Conservation (phyloP, 805 yeast species). For the Yamadazyma endophytica region DNA sequence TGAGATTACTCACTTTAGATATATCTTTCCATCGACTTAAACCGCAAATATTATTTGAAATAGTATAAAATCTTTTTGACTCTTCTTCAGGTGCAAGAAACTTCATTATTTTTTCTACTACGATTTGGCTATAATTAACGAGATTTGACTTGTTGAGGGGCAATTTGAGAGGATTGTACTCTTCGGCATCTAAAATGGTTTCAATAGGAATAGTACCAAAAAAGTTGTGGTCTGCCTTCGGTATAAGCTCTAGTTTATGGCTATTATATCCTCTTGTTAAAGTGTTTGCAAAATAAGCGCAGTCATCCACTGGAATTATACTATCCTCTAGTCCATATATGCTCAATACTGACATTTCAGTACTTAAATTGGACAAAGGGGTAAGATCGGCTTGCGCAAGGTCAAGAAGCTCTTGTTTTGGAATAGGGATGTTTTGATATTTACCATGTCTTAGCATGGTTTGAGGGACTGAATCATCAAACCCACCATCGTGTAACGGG, state of each 20-base stretch:
- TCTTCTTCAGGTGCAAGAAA: conserved; percentile 49
- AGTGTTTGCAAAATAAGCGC: conserved; percentile 52
- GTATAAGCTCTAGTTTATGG: conserved; percentile 52
- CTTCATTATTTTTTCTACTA: conserved; percentile 44
- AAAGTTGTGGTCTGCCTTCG: conserved; percentile 78
- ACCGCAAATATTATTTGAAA: conserved; percentile 31
- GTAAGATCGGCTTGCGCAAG: conserved; percentile 46
- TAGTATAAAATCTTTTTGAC: conserved; percentile 46
- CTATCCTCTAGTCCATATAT: conserved; percentile 69
- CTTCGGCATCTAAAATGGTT: conserved; percentile 27
- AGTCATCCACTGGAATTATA: conserved; percentile 62
- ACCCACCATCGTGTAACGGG: conserved; percentile 14
- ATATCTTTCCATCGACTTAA: conserved; percentile 56
- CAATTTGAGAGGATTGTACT: conserved; percentile 29
- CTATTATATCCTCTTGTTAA: conserved; percentile 49
- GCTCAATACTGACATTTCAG: conserved; percentile 52
- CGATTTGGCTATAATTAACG: conserved; percentile 58
- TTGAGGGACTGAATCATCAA: conserved; percentile 15
- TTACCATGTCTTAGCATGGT: conserved; percentile 47
- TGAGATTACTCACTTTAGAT: conserved; percentile 67
- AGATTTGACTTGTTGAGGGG: conserved; percentile 43
- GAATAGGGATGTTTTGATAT: conserved; percentile 37
- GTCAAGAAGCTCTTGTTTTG: conserved; percentile 48
- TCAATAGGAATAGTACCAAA: conserved; percentile 47
- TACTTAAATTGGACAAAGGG: conserved; percentile 36